Percentiles rank a stretch among this genome's conserved stretches.
Conservation (phyloP, 495 filamentous ascomycete species). For the Penicillium robsamsonii region DNA sequence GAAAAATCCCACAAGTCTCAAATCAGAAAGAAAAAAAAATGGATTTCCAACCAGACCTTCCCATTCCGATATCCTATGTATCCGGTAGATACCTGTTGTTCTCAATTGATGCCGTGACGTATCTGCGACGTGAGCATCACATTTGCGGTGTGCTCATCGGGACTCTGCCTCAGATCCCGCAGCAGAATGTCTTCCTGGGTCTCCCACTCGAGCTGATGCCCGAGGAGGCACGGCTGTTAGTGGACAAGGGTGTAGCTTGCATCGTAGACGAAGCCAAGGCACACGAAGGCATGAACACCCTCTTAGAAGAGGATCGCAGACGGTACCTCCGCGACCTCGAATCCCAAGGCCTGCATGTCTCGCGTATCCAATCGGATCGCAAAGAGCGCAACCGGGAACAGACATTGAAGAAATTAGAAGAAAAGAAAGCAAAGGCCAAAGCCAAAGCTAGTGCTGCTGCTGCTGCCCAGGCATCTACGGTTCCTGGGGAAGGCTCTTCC, state of each 20-base stretch:
- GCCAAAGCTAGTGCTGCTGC: conserved; percentile 29
- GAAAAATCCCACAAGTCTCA: conserved; percentile 10
- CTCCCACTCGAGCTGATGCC: conserved; percentile 85
- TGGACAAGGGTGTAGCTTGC: conserved; percentile 75
- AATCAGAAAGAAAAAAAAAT: conserved; percentile 27
- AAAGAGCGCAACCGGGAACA: conserved; percentile 42
- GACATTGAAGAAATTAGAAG: conserved; percentile 41
- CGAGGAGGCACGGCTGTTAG: conserved; percentile 81
- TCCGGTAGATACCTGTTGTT: conserved; percentile 84
- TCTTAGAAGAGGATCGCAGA: conserved; percentile 54
- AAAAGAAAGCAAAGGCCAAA: conserved; percentile 39
- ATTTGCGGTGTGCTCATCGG: conserved; percentile 88
- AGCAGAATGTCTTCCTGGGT: conserved; percentile 92
- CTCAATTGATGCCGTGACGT: conserved; percentile 76
- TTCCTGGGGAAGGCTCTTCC: conserved; percentile 17
- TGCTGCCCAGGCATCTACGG: conserved; percentile 5
- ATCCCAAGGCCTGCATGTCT: conserved; percentile 46
- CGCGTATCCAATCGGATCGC: conserved; percentile 37
- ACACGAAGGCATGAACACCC: conserved; percentile 60
- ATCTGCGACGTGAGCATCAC: conserved; percentile 75
- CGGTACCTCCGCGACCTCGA: conserved; percentile 45
- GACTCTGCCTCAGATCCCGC: conserved; percentile 83
- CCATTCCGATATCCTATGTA: conserved; percentile 80
- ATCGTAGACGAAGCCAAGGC: conserved; percentile 71
- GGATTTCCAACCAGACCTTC: conserved; percentile 44